Conservation (phyloP, 2,329 filamentous ascomycete species). For the Cordyceps militaris region DNA sequence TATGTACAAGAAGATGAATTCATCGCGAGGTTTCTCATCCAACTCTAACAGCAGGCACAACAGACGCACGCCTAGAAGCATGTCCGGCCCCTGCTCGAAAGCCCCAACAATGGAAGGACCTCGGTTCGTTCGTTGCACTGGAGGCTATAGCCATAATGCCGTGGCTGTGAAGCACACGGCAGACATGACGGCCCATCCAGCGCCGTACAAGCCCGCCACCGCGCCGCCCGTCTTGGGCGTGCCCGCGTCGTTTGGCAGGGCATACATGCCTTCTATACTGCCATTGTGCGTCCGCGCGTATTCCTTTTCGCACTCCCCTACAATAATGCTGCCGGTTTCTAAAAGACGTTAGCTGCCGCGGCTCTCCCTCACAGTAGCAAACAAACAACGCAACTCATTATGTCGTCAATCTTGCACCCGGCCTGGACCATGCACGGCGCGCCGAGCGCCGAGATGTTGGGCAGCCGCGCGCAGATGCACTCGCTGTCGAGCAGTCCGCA, state of each 20-base stretch:
- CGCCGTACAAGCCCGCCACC: not conserved
- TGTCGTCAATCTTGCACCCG: constrained; percentile 28
- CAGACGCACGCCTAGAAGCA: not conserved
- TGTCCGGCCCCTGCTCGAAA: not conserved
- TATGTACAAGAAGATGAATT: not conserved
- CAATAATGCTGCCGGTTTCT: constrained; percentile 7
- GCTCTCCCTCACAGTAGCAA: not conserved
- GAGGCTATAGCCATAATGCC: not conserved
- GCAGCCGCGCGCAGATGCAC: constrained; percentile 33
- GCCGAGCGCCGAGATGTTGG: constrained; percentile 27
- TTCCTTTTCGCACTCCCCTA: not conserved
- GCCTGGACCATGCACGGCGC: constrained; percentile 29
- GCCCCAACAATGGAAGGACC: not conserved
- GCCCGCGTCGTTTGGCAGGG: not conserved
- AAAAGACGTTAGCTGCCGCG: not conserved
- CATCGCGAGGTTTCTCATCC: not conserved
- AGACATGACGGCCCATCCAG: not conserved
- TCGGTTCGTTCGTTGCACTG: not conserved
- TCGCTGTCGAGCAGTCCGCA: constrained; percentile 28
- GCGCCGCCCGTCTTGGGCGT: constrained; percentile 2
- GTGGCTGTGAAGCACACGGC: not conserved
- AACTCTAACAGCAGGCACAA: not conserved
- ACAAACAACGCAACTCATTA: constrained; percentile 25
- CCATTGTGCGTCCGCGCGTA: constrained; percentile 8
- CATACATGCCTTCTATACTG: not conserved